Percentiles rank a stretch among this genome's conserved stretches.
These are phyloP conservation scores for Lecanoromycetidae sp. DNA, from an alignment of 2,329 filamentous ascomycete genomes.

Conservation along the genomic window DNA sequence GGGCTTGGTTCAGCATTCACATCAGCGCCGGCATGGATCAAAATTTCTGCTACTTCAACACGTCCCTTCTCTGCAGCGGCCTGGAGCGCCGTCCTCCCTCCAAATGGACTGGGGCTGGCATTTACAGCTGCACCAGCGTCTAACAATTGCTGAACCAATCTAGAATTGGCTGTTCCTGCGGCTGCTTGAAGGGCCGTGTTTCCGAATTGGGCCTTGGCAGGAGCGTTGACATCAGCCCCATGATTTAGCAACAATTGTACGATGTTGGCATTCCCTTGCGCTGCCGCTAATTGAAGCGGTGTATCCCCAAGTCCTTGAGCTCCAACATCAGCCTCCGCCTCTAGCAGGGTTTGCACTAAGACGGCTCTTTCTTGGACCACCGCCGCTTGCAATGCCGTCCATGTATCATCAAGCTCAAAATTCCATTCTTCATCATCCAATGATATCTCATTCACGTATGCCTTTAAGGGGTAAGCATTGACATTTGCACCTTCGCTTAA, in stretches of 20 bases:
- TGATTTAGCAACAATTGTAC: conserved; percentile 3
- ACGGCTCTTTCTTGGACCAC: background rate
- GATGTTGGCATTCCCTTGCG: conserved; percentile 3
- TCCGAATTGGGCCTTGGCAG: conserved; percentile 8
- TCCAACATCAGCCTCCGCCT: background rate
- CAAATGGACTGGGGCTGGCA: background rate
- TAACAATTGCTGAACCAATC: conserved; percentile 20
- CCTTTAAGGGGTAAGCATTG: conserved; percentile 14
- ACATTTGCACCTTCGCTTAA: conserved; percentile 17
- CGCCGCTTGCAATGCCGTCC: background rate
- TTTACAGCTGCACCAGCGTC: conserved; percentile 30
- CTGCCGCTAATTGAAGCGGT: conserved; percentile 1
- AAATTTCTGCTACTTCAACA: conserved; percentile 12
- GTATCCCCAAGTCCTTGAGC: background rate
- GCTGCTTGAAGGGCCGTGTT: conserved; percentile 16
- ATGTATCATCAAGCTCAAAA: background rate
- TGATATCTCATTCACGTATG: background rate
- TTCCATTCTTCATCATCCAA: background rate
- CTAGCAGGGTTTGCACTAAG: background rate
- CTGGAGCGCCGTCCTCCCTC: conserved; percentile 1
- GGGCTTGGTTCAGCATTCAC: conserved; percentile 15
- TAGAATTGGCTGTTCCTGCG: conserved; percentile 1
- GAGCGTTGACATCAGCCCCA: conserved; percentile 15
- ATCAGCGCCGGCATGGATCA: conserved; percentile 19
- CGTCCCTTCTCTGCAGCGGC: background rate